These are phyloP conservation scores for Thamnidium elegans DNA, from an alignment of 192 early-diverging fungal species.

Conservation along the genomic window DNA sequence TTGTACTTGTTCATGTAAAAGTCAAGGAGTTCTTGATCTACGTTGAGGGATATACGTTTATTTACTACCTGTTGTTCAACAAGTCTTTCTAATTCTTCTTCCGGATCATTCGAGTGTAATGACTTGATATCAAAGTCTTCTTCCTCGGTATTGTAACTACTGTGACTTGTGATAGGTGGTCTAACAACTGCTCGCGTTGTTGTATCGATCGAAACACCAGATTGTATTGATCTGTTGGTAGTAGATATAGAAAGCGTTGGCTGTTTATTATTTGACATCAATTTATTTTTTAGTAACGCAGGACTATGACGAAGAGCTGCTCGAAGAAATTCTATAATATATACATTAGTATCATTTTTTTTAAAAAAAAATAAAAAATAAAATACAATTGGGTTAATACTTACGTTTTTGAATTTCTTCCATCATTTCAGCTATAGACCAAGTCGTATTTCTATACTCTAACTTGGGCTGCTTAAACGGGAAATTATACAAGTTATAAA, in stretches of 20 bases:
- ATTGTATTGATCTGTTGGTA: too few species aligned
- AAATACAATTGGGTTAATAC: too few species aligned
- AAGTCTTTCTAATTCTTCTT: not conserved
- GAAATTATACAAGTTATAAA: constrained; percentile 69
- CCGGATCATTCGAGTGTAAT: not conserved
- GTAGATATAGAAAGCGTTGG: not conserved
- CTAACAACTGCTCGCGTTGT: not conserved
- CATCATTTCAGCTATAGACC: constrained; percentile 69
- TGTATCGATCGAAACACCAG: not conserved
- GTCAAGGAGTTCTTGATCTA: too few species aligned
- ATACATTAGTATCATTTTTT: not conserved
- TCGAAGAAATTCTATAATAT: constrained; percentile 20
- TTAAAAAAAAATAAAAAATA: not conserved
- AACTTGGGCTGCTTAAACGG: constrained; percentile 69
- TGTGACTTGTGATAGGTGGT: not conserved
- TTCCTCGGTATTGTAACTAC: not conserved
- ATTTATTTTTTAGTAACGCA: constrained; percentile 22
- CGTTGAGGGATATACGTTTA: too few species aligned
- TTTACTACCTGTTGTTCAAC: too few species aligned
- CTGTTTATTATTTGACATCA: not conserved
- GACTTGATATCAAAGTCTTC: constrained; percentile 9
- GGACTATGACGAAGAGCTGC: constrained; percentile 29
- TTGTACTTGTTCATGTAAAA: too few species aligned
- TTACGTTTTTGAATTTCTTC: constrained; percentile 63
- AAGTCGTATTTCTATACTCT: constrained; percentile 76